Base-by-base conservation (phyloP, 2,329 filamentous ascomycete genomes). In the Cryphonectria naterciae region DNA sequence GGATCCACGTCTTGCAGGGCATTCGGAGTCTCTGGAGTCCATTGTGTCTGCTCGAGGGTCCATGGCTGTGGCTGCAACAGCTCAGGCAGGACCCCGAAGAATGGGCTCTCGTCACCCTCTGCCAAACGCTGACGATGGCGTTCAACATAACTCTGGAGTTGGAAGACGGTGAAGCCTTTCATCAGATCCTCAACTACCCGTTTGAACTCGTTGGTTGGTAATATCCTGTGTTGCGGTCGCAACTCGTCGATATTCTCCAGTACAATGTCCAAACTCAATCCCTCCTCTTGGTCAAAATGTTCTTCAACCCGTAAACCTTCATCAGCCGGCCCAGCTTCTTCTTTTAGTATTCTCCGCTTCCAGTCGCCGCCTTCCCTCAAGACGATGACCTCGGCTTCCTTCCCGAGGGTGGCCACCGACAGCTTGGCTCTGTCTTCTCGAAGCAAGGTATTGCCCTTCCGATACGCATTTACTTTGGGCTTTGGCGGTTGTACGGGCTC, bases 201-300 rank as follows among this genome's bases (percentile, higher is more conserved):
- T 4, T 80, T 76, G 68, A 87, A 87, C 8, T 85, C 80, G 0
- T 76, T 78, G 46, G 77, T 74, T 1, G 79, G 75, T 5, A 89
- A 69, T 11, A 81, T 74, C 1, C 72, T 80, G 35, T 80, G 80
- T 7, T 81, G 79, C 1, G 87, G 87, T 52, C 81, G 81, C 46
- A 89, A 75, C 68, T 83, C 83, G 43, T 88, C 79, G 25, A 90
- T 83, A 70, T 86, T 85, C 4, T 77, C 75, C 65, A 80, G 76
- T 1, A 83, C 77, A 58, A 87, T 83, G 25, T 81, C 77, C 2
- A 66, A 2, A 17, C 68, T 64, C 43, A 54, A n/a, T 22, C 78
- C 75, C 3, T 73, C 73, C 2, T 72, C 74, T 41, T 80, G 75
- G 13, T 75, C 74, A 13, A 68, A 22, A 13, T 58, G 32, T 17